Evolutionary conservation across 1,284 basidiomycete genomes (phyloP).

Genomic region (Cystobasidiaceae sp.): DNA sequence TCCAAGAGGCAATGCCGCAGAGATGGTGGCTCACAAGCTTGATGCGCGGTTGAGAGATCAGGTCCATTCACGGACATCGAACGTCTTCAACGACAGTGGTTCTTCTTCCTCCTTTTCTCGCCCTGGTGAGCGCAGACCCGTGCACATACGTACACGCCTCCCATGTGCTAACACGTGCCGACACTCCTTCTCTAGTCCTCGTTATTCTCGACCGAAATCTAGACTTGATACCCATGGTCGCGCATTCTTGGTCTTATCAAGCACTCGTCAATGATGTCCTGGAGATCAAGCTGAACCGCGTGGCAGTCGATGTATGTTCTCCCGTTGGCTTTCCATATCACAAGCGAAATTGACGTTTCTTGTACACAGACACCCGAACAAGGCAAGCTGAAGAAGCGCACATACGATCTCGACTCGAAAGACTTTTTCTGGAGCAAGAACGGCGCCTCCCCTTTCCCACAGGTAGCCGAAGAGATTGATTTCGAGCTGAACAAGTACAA

Average conservation of each 20-base stretch:
- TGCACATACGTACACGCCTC: neutral
- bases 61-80: slow-evolving; percentile 68
- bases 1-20: slow-evolving; percentile 92
- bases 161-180: neutral
- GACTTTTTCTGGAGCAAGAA: slow-evolving; percentile 99
- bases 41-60: slow-evolving; percentile 90
- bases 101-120: slow-evolving; percentile 17
- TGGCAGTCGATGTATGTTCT: slow-evolving; percentile 61
- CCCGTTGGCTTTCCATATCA: neutral
- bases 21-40: slow-evolving; percentile 94
- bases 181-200: slow-evolving; percentile 57
- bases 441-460: slow-evolving; percentile 91
- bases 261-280: slow-evolving; percentile 96
- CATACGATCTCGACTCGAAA: slow-evolving; percentile 94
- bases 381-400: slow-evolving; percentile 66
- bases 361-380: slow-evolving; percentile 51
- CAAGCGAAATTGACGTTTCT: slow-evolving; percentile 1
- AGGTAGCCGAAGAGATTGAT: slow-evolving; percentile 97
- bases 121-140: slow-evolving; percentile 15
- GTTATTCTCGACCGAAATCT: slow-evolving; percentile 92
- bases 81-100: slow-evolving; percentile 43
- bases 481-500: slow-evolving; percentile 90
- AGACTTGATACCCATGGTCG: slow-evolving; percentile 89
- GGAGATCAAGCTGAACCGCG: slow-evolving; percentile 93
- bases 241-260: slow-evolving; percentile 99